Conservation (phyloP, 352 stramenopile species). For the Globisporangium middletonii region DNA sequence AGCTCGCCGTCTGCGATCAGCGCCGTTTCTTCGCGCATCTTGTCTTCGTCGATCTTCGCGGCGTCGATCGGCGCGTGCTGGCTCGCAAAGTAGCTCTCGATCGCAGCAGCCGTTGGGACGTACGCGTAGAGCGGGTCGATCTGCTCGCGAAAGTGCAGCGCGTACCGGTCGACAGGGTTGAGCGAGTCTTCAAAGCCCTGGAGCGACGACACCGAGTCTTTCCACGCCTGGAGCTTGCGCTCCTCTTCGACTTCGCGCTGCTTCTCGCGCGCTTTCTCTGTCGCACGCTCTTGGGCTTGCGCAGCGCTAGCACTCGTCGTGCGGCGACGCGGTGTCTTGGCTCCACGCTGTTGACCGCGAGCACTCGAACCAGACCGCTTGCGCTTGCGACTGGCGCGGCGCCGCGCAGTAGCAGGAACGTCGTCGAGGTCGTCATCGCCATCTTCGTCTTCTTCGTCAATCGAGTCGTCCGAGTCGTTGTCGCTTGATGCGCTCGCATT, state of each 20-base stretch:
- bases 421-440: conserved; percentile 5
- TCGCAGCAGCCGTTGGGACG: conserved; percentile 72
- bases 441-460: conserved; percentile 40
- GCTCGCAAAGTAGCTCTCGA: conserved; percentile 31
- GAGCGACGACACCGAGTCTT: conserved; percentile 65
- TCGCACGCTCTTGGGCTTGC: conserved; percentile 24
- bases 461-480: conserved; percentile 11
- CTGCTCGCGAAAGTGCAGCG: conserved; percentile 87
- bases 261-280: conserved; percentile 71
- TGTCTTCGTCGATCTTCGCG: conserved; percentile 55
- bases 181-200: conserved; percentile 91
- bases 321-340: conserved; percentile 3
- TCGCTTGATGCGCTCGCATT: conserved; percentile 14
- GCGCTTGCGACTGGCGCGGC: conserved; percentile 9
- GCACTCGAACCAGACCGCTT: conserved; percentile 12
- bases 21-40: conserved; percentile 48
- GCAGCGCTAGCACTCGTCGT: conserved; percentile 5
- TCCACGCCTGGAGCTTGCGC: conserved; percentile 89
- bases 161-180: conserved; percentile 91
- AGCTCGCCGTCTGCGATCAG: conserved; percentile 70
- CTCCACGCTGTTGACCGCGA: conserved; percentile 8
- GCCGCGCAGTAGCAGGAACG: no score
- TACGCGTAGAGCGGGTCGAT: conserved; percentile 86
- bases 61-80: conserved; percentile 39
- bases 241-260: conserved; percentile 90